Conservation (phyloP, 371 early-diverging fungal species). For the Rhizomucor miehei region DNA sequence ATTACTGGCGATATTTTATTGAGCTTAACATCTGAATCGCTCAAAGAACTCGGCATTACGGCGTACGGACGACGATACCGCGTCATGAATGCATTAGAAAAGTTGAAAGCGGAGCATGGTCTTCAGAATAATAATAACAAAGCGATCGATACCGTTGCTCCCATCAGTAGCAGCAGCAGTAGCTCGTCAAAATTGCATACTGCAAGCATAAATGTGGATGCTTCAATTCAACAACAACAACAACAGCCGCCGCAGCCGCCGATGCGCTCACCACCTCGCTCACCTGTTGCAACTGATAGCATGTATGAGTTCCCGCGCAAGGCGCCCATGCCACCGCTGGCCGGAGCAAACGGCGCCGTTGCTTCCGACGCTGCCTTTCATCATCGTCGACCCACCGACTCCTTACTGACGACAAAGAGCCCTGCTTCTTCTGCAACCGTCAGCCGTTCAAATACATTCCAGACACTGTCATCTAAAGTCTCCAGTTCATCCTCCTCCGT, state of each 20-base stretch:
- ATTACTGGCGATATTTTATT: constrained; percentile 69
- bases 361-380: no score
- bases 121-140: no score
- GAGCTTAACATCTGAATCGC: constrained; percentile 56
- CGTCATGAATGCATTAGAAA: constrained; percentile 60
- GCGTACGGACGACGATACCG: constrained; percentile 71
- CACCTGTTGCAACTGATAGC: constrained; percentile 18
- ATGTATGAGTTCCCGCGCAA: constrained; percentile 44
- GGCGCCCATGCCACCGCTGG: constrained; percentile 39
- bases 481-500: constrained; percentile 18
- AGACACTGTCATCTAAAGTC: constrained; percentile 34
- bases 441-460: constrained; percentile 45
- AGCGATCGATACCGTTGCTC: no score
- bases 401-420: constrained; percentile 16
- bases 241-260: no score
- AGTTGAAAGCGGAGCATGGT: constrained; percentile 10
- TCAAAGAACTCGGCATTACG: constrained; percentile 67
- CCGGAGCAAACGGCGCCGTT: neutral
- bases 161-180: no score
- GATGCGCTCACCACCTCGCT: constrained; percentile 1
- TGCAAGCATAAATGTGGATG: no score
- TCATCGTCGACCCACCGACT: constrained; percentile 4
- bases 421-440: constrained; percentile 28
- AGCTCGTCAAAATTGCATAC: no score
- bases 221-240: no score